A percentile compares a stretch with the other conserved stretches of the same genome.
phyloP scores from a whole-genome alignment of 257 asterid genomes.

The Solanum neorickii region DNA sequence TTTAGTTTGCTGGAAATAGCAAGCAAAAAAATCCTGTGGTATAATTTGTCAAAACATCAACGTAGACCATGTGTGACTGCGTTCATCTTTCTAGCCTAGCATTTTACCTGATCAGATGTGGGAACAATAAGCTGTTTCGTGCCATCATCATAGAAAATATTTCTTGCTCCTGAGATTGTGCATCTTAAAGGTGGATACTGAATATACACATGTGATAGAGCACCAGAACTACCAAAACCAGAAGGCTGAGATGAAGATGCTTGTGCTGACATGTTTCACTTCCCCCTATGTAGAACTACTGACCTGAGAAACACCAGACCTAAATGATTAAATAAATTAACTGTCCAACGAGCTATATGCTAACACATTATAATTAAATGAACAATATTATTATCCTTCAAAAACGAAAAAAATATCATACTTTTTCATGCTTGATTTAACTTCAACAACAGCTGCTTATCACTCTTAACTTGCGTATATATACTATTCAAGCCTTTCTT shows the following conservation, averaged over 20 bases:
- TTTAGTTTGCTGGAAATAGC: constrained; percentile 8
- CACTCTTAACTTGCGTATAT: neutral
- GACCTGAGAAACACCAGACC: neutral
- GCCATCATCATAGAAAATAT: constrained; percentile 70
- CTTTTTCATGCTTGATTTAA: constrained; percentile 1
- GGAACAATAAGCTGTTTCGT: constrained; percentile 55
- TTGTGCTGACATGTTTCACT: constrained; percentile 43
- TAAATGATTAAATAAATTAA: neutral
- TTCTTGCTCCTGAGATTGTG: constrained; percentile 47
- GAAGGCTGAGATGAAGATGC: constrained; percentile 57
- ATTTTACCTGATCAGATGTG: constrained; percentile 62
- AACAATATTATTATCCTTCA: neutral
- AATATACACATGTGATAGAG: constrained; percentile 71
- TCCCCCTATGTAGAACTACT: constrained; percentile 3
- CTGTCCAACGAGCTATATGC: neutral
- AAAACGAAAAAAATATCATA: neutral
- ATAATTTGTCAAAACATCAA: neutral
- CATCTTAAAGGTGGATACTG: constrained; percentile 78
- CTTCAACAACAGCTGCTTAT: neutral
- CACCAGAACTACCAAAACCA: constrained; percentile 61
- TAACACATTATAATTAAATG: neutral
- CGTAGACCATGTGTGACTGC: neutral
- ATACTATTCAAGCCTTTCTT: constrained; percentile 38
- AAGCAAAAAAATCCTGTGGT: neutral
- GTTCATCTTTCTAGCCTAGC: neutral